Percentiles rank a stretch among this genome's conserved stretches.
Conservation (phyloP, 495 filamentous ascomycete genomes). For the Pyrenula aspistea region DNA sequence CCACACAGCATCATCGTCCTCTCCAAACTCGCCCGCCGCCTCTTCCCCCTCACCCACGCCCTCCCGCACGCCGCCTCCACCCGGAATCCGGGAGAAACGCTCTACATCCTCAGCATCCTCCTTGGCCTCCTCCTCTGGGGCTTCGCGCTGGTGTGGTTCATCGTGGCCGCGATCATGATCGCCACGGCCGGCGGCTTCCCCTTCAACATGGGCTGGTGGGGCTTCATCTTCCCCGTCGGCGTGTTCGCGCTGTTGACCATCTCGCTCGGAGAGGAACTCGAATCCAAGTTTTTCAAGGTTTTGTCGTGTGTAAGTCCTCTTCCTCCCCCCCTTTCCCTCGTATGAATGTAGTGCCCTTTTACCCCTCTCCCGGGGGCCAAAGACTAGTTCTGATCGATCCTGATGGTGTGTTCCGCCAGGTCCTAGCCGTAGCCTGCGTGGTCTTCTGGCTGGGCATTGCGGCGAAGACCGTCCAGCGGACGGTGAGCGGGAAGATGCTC, state of each 20-base stretch:
- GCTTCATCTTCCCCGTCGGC: conserved; percentile 50
- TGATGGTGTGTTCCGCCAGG: conserved; percentile 13
- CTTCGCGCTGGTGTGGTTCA: conserved; percentile 50
- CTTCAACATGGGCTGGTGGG: conserved; percentile 62
- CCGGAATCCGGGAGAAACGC: conserved; percentile 32
- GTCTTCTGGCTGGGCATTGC: conserved; percentile 40
- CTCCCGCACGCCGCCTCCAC: conserved; percentile 17
- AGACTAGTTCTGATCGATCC: not conserved
- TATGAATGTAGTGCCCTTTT: too few species aligned
- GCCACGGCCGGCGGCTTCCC: conserved; percentile 32
- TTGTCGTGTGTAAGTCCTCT: conserved; percentile 27
- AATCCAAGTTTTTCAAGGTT: conserved; percentile 41
- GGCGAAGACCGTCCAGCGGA: conserved; percentile 27
- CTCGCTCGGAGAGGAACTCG: conserved; percentile 34
- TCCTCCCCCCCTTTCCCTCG: conserved; percentile 1
- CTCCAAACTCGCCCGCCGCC: conserved; percentile 31
- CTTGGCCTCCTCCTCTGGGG: conserved; percentile 46
- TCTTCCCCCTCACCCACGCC: conserved; percentile 38
- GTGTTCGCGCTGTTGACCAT: conserved; percentile 40
- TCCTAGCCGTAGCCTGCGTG: conserved; percentile 33
- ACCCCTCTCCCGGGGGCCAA: not conserved
- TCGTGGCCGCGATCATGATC: conserved; percentile 37
- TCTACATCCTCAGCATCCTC: conserved; percentile 42
- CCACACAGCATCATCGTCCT: conserved; percentile 33
- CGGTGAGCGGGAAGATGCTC: conserved; percentile 32